Base-by-base conservation (phyloP, 306 rosid species). In the Lupinus albus region DNA sequence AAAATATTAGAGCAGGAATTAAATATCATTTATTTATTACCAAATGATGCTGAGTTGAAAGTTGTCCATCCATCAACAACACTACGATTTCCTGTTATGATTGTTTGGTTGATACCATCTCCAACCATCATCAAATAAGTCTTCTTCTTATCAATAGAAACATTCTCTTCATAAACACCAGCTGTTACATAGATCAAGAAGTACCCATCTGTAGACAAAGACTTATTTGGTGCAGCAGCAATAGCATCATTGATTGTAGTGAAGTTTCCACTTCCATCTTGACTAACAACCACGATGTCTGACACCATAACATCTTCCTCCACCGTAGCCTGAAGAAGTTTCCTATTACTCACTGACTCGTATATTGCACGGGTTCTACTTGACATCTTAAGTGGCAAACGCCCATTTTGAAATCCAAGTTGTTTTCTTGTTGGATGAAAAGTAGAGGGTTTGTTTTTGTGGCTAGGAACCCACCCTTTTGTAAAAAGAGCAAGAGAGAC, bases 21-120 rank as follows among this genome's bases (percentile, higher is more conserved):
- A 42, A 42, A 11, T 42, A 42, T 42, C 3, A 11, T 42, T 42
- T 42, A 25, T 25, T 25, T 25, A 42, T 42, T 42, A 91, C 97
- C 91, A 30, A 91, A 78, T 3, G 97, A 86, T 12, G 97, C 93
- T 2, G 95, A 81, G 44, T 85, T 86, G 78, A 83, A 88, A 20
- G 95, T 83, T 20, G 89, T 84, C 89, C 84, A 83, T 6, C 86
- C 86, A 60, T 91, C 93, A 1, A 61, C 84, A 14, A 80, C 84
- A 30, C 86, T 91, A 0, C 84, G 85, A 55, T 80, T 86, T 8
- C 97, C 97, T 0, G 97, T 86, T 46, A 91, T 67, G 18, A 86
- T 67, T 1, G 95, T 88, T 61, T 78, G 86, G 63, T 86, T 86
- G 49, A 86, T 88, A 0, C 97, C 95, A 33, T 81, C 95, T 38